These are phyloP conservation scores for Tetracladium marchalianum DNA, from an alignment of 495 filamentous ascomycete species.

Conservation along the genomic window DNA sequence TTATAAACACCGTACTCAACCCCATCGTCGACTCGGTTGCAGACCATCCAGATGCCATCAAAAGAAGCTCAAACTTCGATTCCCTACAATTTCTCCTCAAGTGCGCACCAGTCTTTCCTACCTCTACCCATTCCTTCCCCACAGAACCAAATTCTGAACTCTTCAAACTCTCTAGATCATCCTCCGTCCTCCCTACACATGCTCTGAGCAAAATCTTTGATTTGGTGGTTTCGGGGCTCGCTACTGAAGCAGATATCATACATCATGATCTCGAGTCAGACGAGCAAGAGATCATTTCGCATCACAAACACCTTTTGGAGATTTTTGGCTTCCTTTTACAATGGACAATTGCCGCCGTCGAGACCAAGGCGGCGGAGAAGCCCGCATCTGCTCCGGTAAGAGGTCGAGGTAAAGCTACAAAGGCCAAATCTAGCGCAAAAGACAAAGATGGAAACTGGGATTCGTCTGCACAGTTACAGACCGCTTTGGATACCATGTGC, in stretches of 20 bases:
- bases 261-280: slow-evolving; percentile 82
- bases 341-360: slow-evolving; percentile 88
- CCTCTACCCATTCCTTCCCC: slow-evolving; percentile 26
- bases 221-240: slow-evolving; percentile 83
- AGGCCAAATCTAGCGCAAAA: slow-evolving; percentile 54
- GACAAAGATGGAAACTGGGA: slow-evolving; percentile 85
- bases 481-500: slow-evolving; percentile 85
- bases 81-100: slow-evolving; percentile 93
- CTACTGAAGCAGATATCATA: slow-evolving; percentile 80
- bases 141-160: slow-evolving; percentile 31
- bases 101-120: slow-evolving; percentile 65
- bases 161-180: slow-evolving; percentile 65
- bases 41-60: slow-evolving; percentile 80
- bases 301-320: slow-evolving; percentile 86
- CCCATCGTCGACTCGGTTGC: slow-evolving; percentile 90
- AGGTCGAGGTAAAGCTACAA: slow-evolving; percentile 67
- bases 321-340: slow-evolving; percentile 92
- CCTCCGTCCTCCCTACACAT: slow-evolving; percentile 67
- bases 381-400: slow-evolving; percentile 58
- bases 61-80: slow-evolving; percentile 69
- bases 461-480: slow-evolving; percentile 76
- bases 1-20: slow-evolving; percentile 81
- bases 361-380: slow-evolving; percentile 88
- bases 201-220: slow-evolving; percentile 90
- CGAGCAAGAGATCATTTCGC: slow-evolving; percentile 74